phyloP scores from a whole-genome alignment of 805 yeast genomes.

The Ogataea wickerhamii region DNA sequence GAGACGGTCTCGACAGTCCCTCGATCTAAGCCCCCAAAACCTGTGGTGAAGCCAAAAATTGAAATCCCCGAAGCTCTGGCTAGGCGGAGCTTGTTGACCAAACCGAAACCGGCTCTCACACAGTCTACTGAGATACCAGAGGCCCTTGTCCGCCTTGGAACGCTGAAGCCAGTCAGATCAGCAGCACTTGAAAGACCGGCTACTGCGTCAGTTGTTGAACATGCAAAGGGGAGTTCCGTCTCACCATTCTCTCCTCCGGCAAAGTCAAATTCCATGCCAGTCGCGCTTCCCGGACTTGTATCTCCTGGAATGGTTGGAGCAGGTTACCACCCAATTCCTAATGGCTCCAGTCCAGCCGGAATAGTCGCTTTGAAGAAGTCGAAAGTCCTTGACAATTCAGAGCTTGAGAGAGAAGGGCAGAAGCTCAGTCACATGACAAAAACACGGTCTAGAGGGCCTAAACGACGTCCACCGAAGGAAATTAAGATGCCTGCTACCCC shows the following conservation, averaged over 20 bases:
- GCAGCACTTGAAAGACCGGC: not conserved
- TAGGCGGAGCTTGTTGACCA: constrained; percentile 16
- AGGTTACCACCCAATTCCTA: constrained; percentile 1
- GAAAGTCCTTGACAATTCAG: constrained; percentile 8
- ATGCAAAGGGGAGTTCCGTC: not conserved
- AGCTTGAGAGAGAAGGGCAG: constrained; percentile 1
- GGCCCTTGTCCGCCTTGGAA: constrained; percentile 17
- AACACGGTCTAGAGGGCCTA: constrained; percentile 2
- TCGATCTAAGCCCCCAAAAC: constrained; percentile 17
- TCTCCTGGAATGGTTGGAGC: constrained; percentile 5
- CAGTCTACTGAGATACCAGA: constrained; percentile 26
- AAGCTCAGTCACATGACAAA: constrained; percentile 1
- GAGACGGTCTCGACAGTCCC: no score
- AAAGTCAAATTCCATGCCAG: constrained; percentile 9
- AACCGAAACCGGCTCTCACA: constrained; percentile 17
- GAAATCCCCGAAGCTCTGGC: constrained; percentile 29
- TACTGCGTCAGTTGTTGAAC: not conserved
- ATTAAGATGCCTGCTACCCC: not conserved
- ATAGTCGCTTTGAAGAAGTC: constrained; percentile 10
- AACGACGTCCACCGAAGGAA: not conserved
- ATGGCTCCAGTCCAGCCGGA: not conserved
- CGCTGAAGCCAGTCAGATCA: constrained; percentile 6
- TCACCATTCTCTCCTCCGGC: constrained; percentile 4
- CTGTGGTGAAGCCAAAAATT: constrained; percentile 16
- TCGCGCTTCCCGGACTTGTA: constrained; percentile 25